Evolutionary conservation across 805 yeast species (phyloP), one percentile per base, ranked within the genome.

Genomic region (Cyberlindnera meyerae): DNA sequence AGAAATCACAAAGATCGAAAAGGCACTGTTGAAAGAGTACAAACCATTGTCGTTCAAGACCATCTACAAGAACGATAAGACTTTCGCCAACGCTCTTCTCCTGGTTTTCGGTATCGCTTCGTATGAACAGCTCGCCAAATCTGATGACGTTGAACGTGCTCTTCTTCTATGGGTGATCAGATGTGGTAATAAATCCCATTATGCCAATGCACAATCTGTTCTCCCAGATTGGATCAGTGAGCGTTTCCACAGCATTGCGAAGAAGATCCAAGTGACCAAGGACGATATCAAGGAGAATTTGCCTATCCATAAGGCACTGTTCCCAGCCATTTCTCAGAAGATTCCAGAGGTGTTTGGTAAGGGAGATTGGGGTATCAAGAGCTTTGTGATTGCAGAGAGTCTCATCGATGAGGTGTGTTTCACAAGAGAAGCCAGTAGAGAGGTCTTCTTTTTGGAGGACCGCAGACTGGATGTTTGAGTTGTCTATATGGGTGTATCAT

Each of bases 151-250:
- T 39, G 79, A 78, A 38, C 82, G 79, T 46, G 71, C 73, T 3
- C 62, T 83, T 56, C 55, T 79, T 15, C 56, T 83, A 27, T 83
- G 81, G 75, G 61, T 82, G 18, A 73, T 82, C 24, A 66, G 87
- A 47, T 70, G 75, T 39, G 61, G 66, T 39, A 81, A 79, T 52
- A 63, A 61, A 20, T 55, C 55, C 14, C 51, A 52, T 8, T 70
- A 63, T 25, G 12, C 35, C 18, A 27, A 27, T 11, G 49, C 38
- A 5, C 56, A 44, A 3, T 37, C 36, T 20, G 35, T 36, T 0
- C 57, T 74, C 13, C 83, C 86, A 1, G 62, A 64, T 3, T 80
- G 82, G 68, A 66, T 81, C 14, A 45, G 48, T 13, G 51, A 54
- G 2, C 54, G 59, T 6, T 76, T 72, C 42, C 52, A 53, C 11